Evolutionary conservation across 2,329 filamentous ascomycete genomes (phyloP).

Genomic region (Ambrosiella xylebori): DNA sequence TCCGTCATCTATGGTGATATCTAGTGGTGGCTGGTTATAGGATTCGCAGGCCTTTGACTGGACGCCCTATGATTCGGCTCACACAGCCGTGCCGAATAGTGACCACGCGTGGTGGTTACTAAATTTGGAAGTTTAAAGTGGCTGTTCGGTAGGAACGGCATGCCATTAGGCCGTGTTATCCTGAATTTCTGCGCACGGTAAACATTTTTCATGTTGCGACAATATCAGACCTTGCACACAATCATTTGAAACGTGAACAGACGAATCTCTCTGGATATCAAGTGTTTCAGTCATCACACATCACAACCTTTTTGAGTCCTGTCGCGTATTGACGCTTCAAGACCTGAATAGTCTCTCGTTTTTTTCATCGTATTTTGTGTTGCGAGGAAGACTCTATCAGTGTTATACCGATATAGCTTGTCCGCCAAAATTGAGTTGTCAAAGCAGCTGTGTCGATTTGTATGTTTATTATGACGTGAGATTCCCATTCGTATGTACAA

Average conservation of each 20-base stretch:
- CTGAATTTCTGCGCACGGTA: neutral
- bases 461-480: neutral
- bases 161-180: neutral
- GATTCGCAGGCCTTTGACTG: neutral
- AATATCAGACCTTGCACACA: neutral
- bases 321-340: neutral
- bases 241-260: constrained; percentile 1
- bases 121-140: constrained; percentile 6
- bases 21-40: neutral
- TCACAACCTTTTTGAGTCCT: neutral
- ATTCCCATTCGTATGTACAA: neutral
- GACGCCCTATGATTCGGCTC: neutral
- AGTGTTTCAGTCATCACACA: neutral
- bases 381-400: neutral
- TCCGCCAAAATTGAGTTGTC: neutral
- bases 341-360: neutral
- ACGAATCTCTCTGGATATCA: neutral
- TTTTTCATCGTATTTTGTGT: neutral
- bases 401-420: neutral
- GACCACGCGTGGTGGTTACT: neutral
- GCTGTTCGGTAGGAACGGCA: constrained; percentile 4
- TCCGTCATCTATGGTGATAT: neutral
- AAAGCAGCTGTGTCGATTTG: neutral
- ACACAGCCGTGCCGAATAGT: constrained; percentile 3
- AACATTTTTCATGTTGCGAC: neutral